phyloP scores from a whole-genome alignment of 1,284 basidiomycete genomes.

The Pseudozyma flocculosa region DNA sequence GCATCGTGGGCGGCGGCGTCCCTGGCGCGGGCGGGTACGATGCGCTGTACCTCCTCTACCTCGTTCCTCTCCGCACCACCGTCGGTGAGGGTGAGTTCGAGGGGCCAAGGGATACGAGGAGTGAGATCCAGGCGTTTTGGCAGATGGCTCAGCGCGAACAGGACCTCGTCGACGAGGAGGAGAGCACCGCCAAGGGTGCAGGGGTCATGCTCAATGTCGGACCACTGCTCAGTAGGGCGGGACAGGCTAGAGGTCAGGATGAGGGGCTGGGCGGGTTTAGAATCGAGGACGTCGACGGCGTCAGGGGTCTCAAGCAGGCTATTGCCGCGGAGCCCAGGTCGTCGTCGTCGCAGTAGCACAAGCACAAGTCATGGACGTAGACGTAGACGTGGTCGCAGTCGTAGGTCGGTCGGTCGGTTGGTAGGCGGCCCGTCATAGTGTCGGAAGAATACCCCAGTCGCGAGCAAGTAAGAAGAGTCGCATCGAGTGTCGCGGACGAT shows the following conservation, averaged over 20 bases:
- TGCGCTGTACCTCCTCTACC: slow-evolving; percentile 81
- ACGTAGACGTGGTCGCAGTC: no score
- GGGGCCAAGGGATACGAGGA: slow-evolving; percentile 14
- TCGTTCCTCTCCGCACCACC: no score
- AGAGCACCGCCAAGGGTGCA: neutral
- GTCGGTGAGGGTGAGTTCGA: no score
- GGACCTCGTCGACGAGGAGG: slow-evolving; percentile 9
- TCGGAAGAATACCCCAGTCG: no score
- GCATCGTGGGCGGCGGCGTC: slow-evolving; percentile 90
- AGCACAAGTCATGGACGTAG: no score
- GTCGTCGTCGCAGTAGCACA: no score
- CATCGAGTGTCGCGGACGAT: no score
- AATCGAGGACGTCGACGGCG: slow-evolving; percentile 66
- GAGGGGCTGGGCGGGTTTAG: slow-evolving; percentile 66
- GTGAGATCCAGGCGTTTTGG: slow-evolving; percentile 21
- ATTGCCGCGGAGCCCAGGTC: slow-evolving; percentile 1
- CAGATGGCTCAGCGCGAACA: slow-evolving; percentile 19
- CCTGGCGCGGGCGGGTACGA: slow-evolving; percentile 98
- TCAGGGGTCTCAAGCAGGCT: slow-evolving; percentile 67
- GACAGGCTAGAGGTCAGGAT: slow-evolving; percentile 7
- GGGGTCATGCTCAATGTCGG: slow-evolving; percentile 11
- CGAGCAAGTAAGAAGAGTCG: no score
- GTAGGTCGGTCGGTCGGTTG: no score
- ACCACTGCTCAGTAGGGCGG: slow-evolving; percentile 70
- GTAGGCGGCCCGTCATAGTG: no score